Evolutionary conservation across 2,329 filamentous ascomycete species (phyloP).

Genomic region (Boeremia lycopersici): DNA sequence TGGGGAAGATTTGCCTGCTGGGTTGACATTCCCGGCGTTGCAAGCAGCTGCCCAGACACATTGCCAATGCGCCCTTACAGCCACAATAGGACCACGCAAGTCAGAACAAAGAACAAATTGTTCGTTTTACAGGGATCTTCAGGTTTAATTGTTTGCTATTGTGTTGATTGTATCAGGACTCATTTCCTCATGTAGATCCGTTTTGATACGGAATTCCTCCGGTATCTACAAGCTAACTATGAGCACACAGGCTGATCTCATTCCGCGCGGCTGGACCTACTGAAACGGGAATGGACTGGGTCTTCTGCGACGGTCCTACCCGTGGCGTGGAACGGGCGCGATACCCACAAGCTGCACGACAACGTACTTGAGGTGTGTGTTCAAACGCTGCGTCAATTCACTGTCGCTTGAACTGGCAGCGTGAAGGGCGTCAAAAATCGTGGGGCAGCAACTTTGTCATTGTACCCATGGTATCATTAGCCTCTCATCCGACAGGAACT

Average conservation of each 20-base stretch:
- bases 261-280: slow-evolving; percentile 18
- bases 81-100: not conserved
- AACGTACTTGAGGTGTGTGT: slow-evolving; percentile 1
- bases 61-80: not conserved
- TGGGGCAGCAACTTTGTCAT: slow-evolving; percentile 1
- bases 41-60: not conserved
- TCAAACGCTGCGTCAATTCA: not conserved
- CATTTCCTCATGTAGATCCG: not conserved
- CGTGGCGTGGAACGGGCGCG: slow-evolving; percentile 2
- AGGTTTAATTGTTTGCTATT: not conserved
- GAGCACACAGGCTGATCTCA: slow-evolving; percentile 10
- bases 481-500: not conserved
- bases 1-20: slow-evolving; percentile 10
- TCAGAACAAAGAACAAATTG: not conserved
- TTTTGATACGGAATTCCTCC: slow-evolving; percentile 15
- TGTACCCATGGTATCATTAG: not conserved
- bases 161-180: not conserved
- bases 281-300: slow-evolving; percentile 6
- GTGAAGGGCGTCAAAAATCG: slow-evolving; percentile 16
- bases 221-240: slow-evolving; percentile 16
- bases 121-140: not conserved
- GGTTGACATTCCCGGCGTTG: slow-evolving; percentile 2
- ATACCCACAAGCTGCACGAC: slow-evolving; percentile 8
- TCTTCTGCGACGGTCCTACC: slow-evolving; percentile 11
- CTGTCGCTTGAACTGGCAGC: slow-evolving; percentile 6